These are phyloP conservation scores for Phytophthora capsici DNA, from an alignment of 352 stramenopile species.

Conservation along the genomic window DNA sequence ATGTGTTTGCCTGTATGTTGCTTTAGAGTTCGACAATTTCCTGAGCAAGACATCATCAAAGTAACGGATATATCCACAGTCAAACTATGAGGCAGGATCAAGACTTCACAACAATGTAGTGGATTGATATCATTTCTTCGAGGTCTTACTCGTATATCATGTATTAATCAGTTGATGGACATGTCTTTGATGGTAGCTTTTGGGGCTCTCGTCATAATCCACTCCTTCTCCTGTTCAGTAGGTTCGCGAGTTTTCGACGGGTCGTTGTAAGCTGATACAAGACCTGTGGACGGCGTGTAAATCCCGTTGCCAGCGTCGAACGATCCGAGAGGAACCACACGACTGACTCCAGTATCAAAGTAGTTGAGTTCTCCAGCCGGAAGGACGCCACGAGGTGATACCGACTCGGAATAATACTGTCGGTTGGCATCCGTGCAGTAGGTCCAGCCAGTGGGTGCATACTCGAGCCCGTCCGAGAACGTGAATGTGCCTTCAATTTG, in stretches of 20 bases:
- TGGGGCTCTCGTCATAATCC: slow-evolving; percentile 63
- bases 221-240: slow-evolving; percentile 59
- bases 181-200: slow-evolving; percentile 82
- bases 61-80: neutral
- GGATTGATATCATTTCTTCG: slow-evolving; percentile 12
- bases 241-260: slow-evolving; percentile 57
- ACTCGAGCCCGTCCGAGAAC: slow-evolving; percentile 80
- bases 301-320: slow-evolving; percentile 84
- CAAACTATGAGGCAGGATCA: neutral
- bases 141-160: neutral
- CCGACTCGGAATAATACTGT: slow-evolving; percentile 73
- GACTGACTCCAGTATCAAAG: slow-evolving; percentile 70
- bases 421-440: slow-evolving; percentile 74
- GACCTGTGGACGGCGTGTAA: slow-evolving; percentile 64
- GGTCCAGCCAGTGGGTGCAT: slow-evolving; percentile 59
- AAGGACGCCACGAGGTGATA: slow-evolving; percentile 59
- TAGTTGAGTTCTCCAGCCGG: slow-evolving; percentile 72
- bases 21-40: slow-evolving; percentile 59
- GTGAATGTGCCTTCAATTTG: slow-evolving; percentile 81
- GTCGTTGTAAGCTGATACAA: slow-evolving; percentile 61
- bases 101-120: slow-evolving; percentile 1
- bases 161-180: slow-evolving; percentile 50
- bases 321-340: slow-evolving; percentile 69
- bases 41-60: slow-evolving; percentile 39
- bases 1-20: slow-evolving; percentile 8